Conservation (phyloP, 306 rosid genomes). For the Cicer judaicum region DNA sequence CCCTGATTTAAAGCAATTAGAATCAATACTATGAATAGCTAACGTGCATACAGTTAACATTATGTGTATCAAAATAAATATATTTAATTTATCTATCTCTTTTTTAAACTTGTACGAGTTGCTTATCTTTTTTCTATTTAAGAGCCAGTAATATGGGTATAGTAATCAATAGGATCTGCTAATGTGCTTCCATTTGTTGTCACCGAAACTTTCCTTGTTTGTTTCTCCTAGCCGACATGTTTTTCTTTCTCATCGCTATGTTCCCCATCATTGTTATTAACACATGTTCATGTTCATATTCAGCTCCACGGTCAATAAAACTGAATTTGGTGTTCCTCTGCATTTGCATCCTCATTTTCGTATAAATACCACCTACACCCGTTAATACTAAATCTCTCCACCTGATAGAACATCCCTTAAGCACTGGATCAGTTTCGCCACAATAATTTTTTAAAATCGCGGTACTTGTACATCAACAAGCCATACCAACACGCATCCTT, state of each 20-base stretch:
- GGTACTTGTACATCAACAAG: no score
- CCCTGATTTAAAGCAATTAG: conserved; percentile 71
- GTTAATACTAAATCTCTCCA: no score
- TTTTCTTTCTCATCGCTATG: background rate
- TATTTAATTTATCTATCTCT: background rate
- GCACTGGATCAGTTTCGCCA: no score
- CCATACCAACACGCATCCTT: no score
- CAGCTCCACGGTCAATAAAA: background rate
- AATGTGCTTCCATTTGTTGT: background rate
- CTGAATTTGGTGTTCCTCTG: background rate
- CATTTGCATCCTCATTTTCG: background rate
- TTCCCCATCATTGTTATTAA: background rate
- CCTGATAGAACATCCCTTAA: no score
- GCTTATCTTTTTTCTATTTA: background rate
- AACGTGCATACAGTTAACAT: background rate
- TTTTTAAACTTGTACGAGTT: background rate
- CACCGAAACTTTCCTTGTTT: background rate
- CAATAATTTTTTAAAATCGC: no score
- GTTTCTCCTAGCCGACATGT: background rate
- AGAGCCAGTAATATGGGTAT: background rate
- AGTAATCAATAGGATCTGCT: background rate
- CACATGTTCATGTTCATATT: conserved; percentile 3
- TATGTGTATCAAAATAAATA: background rate
- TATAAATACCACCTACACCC: no score
- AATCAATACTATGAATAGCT: conserved; percentile 67